Evolutionary conservation across 306 rosid species (phyloP).

Genomic region (Quercus variabilis): DNA sequence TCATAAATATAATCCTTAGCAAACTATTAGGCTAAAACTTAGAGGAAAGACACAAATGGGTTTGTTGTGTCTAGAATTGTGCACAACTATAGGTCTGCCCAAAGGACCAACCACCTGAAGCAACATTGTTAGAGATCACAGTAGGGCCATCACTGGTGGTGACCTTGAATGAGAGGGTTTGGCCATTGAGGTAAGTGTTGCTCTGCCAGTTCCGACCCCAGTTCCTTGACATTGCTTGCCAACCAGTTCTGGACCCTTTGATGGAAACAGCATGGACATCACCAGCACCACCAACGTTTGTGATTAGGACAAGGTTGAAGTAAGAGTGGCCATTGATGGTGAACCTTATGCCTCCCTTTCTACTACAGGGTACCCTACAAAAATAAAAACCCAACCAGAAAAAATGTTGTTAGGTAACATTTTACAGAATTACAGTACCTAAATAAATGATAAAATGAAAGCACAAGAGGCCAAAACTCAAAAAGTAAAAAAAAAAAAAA

Average conservation of each 20-base stretch:
- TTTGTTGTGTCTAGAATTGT: constrained; percentile 49
- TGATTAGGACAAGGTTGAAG: constrained; percentile 87
- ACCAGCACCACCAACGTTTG: constrained; percentile 98
- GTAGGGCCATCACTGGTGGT: constrained; percentile 77
- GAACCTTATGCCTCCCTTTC: constrained; percentile 93
- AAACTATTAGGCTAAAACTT: neutral
- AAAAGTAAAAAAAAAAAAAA: too few relatives aligned
- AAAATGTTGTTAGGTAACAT: neutral
- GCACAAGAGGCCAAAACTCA: too few relatives aligned
- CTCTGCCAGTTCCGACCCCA: constrained; percentile 99
- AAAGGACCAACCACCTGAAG: constrained; percentile 84
- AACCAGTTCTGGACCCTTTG: constrained; percentile 78
- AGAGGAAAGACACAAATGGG: neutral
- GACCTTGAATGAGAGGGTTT: constrained; percentile 84
- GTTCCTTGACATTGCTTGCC: constrained; percentile 92
- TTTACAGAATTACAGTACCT: neutral
- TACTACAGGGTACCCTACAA: constrained; percentile 76
- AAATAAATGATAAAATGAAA: too few relatives aligned
- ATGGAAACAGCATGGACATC: constrained; percentile 75
- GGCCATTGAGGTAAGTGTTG: constrained; percentile 87
- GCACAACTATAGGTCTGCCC: constrained; percentile 92
- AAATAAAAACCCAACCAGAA: neutral
- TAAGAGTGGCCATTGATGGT: constrained; percentile 93
- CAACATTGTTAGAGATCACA: constrained; percentile 66
- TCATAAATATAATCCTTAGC: neutral